Evolutionary conservation across 805 yeast species (phyloP).

Genomic region (Ogataea philodendri): DNA sequence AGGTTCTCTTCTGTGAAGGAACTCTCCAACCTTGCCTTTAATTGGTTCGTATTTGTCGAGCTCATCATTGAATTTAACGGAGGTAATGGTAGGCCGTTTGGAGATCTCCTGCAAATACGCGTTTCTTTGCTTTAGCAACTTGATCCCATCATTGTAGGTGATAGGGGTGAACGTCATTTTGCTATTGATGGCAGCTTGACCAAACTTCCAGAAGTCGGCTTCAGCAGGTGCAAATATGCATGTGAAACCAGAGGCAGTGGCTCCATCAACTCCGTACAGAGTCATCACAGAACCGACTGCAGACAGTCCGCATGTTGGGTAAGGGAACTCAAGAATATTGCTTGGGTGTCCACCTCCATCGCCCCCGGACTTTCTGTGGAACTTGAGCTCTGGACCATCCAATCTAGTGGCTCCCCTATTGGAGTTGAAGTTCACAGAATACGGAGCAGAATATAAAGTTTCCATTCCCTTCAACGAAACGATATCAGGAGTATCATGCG

Average conservation of each 20-base stretch:
- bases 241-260: constrained; percentile 95
- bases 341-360: constrained; percentile 98
- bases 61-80: constrained; percentile 63
- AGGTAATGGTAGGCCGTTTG: constrained; percentile 32
- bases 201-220: constrained; percentile 97
- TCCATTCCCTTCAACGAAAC: constrained; percentile 71
- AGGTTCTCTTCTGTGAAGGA: constrained; percentile 19
- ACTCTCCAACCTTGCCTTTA: constrained; percentile 4
- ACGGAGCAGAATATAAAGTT: constrained; percentile 69
- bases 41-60: constrained; percentile 47
- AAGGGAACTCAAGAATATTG: constrained; percentile 94
- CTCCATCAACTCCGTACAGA: constrained; percentile 94
- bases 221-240: constrained; percentile 94
- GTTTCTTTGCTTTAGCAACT: constrained; percentile 62
- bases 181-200: constrained; percentile 96
- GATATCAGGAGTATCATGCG: constrained; percentile 96
- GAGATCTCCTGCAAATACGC: constrained; percentile 41
- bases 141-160: constrained; percentile 62
- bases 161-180: constrained; percentile 75
- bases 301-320: constrained; percentile 93
- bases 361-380: constrained; percentile 97
- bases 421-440: constrained; percentile 97
- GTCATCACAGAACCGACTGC: constrained; percentile 99
- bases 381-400: constrained; percentile 91
- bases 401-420: constrained; percentile 94